Percentiles rank a stretch among this genome's conserved stretches.
These are phyloP conservation scores for Phytophthora citricola DNA, from an alignment of 352 stramenopile species.

Conservation along the genomic window DNA sequence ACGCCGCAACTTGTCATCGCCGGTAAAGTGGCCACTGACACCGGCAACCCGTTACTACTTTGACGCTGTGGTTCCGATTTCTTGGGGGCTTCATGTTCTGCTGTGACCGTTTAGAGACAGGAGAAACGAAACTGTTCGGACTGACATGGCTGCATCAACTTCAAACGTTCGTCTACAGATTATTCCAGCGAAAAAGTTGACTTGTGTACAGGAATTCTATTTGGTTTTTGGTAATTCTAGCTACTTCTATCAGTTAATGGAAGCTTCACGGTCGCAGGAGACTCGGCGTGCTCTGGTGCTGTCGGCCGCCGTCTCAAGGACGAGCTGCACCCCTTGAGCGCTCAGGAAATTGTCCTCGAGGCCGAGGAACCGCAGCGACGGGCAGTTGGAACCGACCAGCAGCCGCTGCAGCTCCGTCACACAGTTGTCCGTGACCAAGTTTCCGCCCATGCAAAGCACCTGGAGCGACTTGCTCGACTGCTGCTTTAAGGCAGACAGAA, in stretches of 20 bases:
- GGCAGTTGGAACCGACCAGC: slow-evolving; percentile 43
- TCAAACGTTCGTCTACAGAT: slow-evolving; percentile 23
- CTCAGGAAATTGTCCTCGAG: slow-evolving; percentile 88
- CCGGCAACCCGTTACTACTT: slow-evolving; percentile 6
- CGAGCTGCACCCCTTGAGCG: slow-evolving; percentile 59
- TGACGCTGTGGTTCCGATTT: too few species aligned
- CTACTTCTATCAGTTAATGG: slow-evolving; percentile 28
- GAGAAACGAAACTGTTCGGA: too few species aligned
- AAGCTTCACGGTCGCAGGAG: slow-evolving; percentile 43
- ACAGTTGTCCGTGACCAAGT: slow-evolving; percentile 85
- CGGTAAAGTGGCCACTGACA: slow-evolving; percentile 5
- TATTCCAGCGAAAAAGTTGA: background rate
- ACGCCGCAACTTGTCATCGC: background rate
- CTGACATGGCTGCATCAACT: slow-evolving; percentile 3
- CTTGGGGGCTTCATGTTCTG: too few species aligned
- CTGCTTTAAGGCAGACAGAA: slow-evolving; percentile 45
- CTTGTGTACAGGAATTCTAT: slow-evolving; percentile 30
- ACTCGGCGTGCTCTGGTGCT: slow-evolving; percentile 56
- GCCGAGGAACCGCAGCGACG: slow-evolving; percentile 69
- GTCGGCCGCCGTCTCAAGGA: slow-evolving; percentile 61
- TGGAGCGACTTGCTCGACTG: slow-evolving; percentile 44
- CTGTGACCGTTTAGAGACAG: too few species aligned
- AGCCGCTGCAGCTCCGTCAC: slow-evolving; percentile 56
- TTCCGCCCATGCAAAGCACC: slow-evolving; percentile 81
- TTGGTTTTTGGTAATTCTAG: slow-evolving; percentile 16